These are phyloP conservation scores for Lachancea dasiensis DNA, from an alignment of 805 yeast species.

Conservation along the genomic window DNA sequence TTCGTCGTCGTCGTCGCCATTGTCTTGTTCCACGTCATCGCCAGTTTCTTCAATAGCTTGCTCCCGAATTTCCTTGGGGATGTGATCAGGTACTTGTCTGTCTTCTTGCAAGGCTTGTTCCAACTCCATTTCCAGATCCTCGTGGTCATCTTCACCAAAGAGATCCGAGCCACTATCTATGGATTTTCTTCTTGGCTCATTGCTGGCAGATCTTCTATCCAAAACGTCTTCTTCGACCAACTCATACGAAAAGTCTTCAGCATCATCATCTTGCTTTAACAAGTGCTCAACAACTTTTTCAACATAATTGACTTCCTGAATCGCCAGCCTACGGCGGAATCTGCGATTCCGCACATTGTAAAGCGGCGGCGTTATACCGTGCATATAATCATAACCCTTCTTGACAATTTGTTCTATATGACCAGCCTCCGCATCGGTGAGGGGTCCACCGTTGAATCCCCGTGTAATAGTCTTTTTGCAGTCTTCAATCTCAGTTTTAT, in stretches of 20 bases:
- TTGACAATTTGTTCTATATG: conserved; percentile 20
- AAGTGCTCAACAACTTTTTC: conserved; percentile 76
- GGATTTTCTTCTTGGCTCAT: conserved; percentile 3
- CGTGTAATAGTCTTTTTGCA: conserved; percentile 21
- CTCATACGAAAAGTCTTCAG: conserved; percentile 75
- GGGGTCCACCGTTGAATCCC: conserved; percentile 25
- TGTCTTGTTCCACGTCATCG: conserved; percentile 33
- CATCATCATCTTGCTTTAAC: conserved; percentile 69
- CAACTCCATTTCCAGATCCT: conserved; percentile 49
- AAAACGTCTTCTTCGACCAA: conserved; percentile 51
- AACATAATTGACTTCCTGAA: conserved; percentile 65
- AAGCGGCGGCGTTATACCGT: conserved; percentile 81
- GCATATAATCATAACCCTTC: conserved; percentile 41
- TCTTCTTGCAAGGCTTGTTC: conserved; percentile 48
- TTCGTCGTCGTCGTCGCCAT: conserved; percentile 30
- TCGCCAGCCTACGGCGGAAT: conserved; percentile 64
- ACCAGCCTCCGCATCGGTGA: conserved; percentile 25
- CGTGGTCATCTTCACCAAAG: conserved; percentile 28
- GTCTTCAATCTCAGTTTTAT: conserved; percentile 25
- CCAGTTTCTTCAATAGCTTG: conserved; percentile 32
- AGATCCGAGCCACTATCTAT: conserved; percentile 8
- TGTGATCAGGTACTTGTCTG: conserved; percentile 27
- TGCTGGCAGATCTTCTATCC: conserved; percentile 23
- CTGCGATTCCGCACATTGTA: conserved; percentile 62
- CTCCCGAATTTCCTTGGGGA: conserved; percentile 16